Evolutionary conservation across 768 basidiomycete species (phyloP).

Genomic region (Rubroboletus pulcherrimus): DNA sequence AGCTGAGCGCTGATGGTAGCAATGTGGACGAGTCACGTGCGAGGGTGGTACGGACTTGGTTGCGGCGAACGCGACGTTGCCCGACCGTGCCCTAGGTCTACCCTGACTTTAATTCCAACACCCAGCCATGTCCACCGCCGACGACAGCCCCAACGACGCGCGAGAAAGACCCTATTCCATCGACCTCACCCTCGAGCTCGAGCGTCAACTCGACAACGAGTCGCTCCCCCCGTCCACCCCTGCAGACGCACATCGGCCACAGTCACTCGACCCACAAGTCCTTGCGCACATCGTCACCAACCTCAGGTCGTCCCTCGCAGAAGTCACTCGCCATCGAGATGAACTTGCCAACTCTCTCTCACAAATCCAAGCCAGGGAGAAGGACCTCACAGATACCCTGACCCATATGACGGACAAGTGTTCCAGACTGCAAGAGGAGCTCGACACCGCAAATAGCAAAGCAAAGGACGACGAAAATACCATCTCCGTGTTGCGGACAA

Average conservation of each 20-base stretch:
- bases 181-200: slow-evolving; percentile 76
- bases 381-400: slow-evolving; percentile 59
- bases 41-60: not conserved
- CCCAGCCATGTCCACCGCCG: slow-evolving; percentile 30
- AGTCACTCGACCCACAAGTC: slow-evolving; percentile 68
- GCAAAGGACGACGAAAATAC: slow-evolving; percentile 74
- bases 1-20: not conserved
- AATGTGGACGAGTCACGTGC: slow-evolving; percentile 12
- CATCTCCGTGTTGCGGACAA: slow-evolving; percentile 69
- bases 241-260: slow-evolving; percentile 33
- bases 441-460: slow-evolving; percentile 48
- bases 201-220: slow-evolving; percentile 68
- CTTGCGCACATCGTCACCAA: slow-evolving; percentile 74
- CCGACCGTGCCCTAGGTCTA: not conserved
- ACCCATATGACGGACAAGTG: slow-evolving; percentile 65
- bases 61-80: slow-evolving; percentile 13
- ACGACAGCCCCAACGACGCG: slow-evolving; percentile 17
- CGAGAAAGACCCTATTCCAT: slow-evolving; percentile 49
- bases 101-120: not conserved
- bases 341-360: slow-evolving; percentile 53
- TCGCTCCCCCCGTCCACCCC: slow-evolving; percentile 50
- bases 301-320: slow-evolving; percentile 60
- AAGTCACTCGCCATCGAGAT: slow-evolving; percentile 69
- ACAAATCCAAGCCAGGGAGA: slow-evolving; percentile 50
- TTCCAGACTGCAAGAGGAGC: slow-evolving; percentile 51